Evolutionary conservation across 2,329 filamentous ascomycete genomes (phyloP).

Genomic region (Fusarium xyrophilum): DNA sequence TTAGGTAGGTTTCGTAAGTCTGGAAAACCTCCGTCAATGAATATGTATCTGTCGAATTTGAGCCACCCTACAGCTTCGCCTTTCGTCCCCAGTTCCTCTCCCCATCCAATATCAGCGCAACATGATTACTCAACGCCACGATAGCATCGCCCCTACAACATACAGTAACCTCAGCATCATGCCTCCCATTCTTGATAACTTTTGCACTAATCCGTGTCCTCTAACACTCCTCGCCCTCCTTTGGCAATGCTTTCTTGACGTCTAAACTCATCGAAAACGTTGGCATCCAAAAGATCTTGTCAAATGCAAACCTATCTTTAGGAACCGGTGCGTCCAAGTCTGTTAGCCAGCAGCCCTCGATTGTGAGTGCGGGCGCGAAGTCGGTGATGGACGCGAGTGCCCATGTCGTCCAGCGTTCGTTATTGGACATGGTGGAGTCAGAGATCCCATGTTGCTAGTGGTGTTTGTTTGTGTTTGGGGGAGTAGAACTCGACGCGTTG

Average conservation of each 20-base stretch:
- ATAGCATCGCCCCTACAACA: conserved; percentile 55
- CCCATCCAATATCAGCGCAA: conserved; percentile 42
- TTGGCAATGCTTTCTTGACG: conserved; percentile 74
- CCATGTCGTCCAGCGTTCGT: conserved; percentile 68
- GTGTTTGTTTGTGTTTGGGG: conserved; percentile 21
- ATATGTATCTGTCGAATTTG: background rate
- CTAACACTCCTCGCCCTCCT: conserved; percentile 74
- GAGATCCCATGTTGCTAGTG: conserved; percentile 37
- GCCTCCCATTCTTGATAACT: conserved; percentile 71
- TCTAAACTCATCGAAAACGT: conserved; percentile 79
- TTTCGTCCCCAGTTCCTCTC: conserved; percentile 34
- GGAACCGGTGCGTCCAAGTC: conserved; percentile 29
- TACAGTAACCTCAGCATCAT: conserved; percentile 76
- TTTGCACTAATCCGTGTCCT: conserved; percentile 71
- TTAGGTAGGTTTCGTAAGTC: background rate
- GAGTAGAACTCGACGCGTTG: conserved; percentile 45
- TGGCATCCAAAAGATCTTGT: conserved; percentile 71
- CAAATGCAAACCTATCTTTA: conserved; percentile 31
- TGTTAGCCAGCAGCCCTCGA: conserved; percentile 58
- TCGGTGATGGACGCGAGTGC: conserved; percentile 72
- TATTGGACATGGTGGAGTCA: conserved; percentile 69
- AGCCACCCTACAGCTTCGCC: conserved; percentile 47
- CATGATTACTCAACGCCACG: conserved; percentile 44
- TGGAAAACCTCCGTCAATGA: background rate
- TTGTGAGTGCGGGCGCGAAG: conserved; percentile 67